Evolutionary conservation across 257 asterid genomes (phyloP).

Genomic region (Nemophila menziesii): DNA sequence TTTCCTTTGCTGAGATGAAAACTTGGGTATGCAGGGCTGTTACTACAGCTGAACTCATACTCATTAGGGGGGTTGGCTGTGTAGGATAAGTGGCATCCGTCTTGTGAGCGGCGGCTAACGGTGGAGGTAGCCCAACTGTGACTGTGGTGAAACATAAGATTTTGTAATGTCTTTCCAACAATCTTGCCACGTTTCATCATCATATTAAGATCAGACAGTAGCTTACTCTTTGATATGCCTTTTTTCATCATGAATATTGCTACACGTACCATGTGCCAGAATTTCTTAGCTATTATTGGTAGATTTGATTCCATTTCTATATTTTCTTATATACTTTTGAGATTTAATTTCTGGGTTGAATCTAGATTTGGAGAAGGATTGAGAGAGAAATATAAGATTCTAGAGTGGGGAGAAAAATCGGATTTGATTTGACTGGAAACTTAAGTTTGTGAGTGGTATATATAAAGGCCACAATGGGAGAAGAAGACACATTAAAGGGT

Average conservation of each 20-base stretch:
- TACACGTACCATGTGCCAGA: constrained; percentile 13
- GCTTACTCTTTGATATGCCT: constrained; percentile 20
- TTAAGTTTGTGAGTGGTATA: background rate
- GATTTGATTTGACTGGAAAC: background rate
- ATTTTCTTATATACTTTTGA: background rate
- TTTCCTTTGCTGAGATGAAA: constrained; percentile 2
- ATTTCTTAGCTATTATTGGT: constrained; percentile 12
- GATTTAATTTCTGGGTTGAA: background rate
- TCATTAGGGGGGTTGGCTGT: constrained; percentile 2
- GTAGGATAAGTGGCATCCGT: background rate
- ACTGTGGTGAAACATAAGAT: constrained; percentile 16
- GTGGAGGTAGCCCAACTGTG: constrained; percentile 5
- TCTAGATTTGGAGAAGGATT: background rate
- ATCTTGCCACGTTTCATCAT: constrained; percentile 19
- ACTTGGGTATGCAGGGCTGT: constrained; percentile 6
- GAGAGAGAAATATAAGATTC: background rate
- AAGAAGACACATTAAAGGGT: background rate
- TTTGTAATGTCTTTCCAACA: constrained; percentile 10
- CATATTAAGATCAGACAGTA: constrained; percentile 18
- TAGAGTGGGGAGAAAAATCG: background rate
- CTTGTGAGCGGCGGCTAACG: background rate
- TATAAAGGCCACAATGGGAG: background rate
- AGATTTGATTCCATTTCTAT: constrained; percentile 18
- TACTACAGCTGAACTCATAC: constrained; percentile 15
- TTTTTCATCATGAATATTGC: constrained; percentile 14